Conservation (phyloP, 179 eudicot genomes). For the Pouteria campechiana region DNA sequence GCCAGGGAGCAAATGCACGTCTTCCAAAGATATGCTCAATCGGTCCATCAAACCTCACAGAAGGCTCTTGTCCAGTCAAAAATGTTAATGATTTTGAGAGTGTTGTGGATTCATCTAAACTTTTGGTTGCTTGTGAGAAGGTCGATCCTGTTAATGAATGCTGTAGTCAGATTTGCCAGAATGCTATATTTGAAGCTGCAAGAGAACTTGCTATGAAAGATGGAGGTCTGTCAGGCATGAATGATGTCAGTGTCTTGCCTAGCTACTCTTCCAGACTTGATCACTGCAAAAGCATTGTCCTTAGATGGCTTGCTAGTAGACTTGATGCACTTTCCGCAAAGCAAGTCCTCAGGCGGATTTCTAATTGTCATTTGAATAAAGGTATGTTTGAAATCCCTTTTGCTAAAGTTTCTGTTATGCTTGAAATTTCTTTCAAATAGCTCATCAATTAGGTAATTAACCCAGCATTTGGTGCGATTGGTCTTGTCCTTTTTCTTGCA, state of each 20-base stretch:
- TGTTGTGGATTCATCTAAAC: slow-evolving; percentile 47
- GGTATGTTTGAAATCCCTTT: slow-evolving; percentile 42
- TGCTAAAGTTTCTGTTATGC: background rate
- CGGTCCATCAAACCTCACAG: slow-evolving; percentile 62
- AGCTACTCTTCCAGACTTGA: slow-evolving; percentile 39
- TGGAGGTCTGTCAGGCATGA: slow-evolving; percentile 25
- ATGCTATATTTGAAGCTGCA: slow-evolving; percentile 78
- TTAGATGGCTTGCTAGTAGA: slow-evolving; percentile 84
- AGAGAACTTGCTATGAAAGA: slow-evolving; percentile 52
- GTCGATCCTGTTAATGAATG: slow-evolving; percentile 84
- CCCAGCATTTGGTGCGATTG: background rate
- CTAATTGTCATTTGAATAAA: slow-evolving; percentile 85
- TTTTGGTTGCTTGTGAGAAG: slow-evolving; percentile 63
- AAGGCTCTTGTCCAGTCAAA: slow-evolving; percentile 76
- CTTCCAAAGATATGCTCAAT: slow-evolving; percentile 63
- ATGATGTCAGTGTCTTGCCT: slow-evolving; percentile 23
- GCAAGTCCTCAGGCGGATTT: slow-evolving; percentile 72
- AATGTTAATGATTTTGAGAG: slow-evolving; percentile 67
- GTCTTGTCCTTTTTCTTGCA: slow-evolving; percentile 13
- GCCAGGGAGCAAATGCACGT: slow-evolving; percentile 63
- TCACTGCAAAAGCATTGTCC: slow-evolving; percentile 66
- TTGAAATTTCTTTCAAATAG: background rate
- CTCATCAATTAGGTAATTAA: too few relatives aligned
- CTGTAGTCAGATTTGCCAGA: slow-evolving; percentile 73
- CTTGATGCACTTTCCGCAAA: slow-evolving; percentile 68